These are phyloP conservation scores for Candida gigantensis DNA, from an alignment of 1,139 yeast genomes.

Conservation along the genomic window DNA sequence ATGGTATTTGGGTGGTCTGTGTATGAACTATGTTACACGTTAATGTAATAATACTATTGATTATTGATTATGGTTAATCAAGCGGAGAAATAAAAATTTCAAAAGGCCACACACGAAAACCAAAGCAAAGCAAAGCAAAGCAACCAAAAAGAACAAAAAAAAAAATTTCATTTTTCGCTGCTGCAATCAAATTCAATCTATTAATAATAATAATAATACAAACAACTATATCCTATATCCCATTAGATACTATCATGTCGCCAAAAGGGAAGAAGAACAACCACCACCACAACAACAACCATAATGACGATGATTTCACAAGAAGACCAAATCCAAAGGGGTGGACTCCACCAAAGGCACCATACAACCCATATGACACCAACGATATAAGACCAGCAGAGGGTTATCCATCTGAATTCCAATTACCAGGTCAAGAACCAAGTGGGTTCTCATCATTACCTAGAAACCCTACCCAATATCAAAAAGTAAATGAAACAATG, in stretches of 20 bases:
- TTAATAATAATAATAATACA: too few species aligned
- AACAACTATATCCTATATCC: too few species aligned
- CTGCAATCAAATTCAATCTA: too few species aligned
- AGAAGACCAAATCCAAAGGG: constrained; percentile 81
- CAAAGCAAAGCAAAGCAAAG: too few species aligned
- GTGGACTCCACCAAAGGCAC: constrained; percentile 81
- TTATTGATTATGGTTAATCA: too few species aligned
- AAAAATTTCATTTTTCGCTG: too few species aligned
- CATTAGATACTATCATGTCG: background rate
- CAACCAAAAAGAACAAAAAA: too few species aligned
- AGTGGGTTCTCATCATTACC: constrained; percentile 64
- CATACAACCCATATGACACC: constrained; percentile 85
- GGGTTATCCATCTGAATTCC: constrained; percentile 82
- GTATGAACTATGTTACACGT: too few species aligned
- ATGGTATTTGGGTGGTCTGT: too few species aligned
- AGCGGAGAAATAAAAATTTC: too few species aligned
- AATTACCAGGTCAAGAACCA: constrained; percentile 55
- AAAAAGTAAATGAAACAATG: constrained; percentile 73
- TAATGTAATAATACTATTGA: too few species aligned
- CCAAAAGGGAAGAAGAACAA: background rate
- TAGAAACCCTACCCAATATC: constrained; percentile 66
- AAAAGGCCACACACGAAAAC: too few species aligned
- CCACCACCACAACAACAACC: background rate
- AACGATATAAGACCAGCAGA: constrained; percentile 74
- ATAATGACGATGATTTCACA: constrained; percentile 15